Evolutionary conservation across 176 grass and related monocot genomes (phyloP).

Genomic region (Raddia guianensis): DNA sequence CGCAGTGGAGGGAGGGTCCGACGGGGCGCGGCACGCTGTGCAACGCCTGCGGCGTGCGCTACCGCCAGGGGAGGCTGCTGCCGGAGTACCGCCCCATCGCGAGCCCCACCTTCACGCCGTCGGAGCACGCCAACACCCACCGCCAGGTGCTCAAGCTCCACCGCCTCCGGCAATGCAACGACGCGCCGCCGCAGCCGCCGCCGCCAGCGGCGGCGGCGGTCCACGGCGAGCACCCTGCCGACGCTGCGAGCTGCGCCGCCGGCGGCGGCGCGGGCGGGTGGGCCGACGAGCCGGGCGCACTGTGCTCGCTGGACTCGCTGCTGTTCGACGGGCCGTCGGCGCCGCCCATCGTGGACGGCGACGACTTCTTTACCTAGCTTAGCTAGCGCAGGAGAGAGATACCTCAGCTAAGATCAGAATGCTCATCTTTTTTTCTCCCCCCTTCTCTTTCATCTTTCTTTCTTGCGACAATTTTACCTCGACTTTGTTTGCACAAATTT

Average conservation of each 20-base stretch:
- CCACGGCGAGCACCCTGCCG: background rate
- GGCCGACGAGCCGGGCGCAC: background rate
- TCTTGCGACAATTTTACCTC: background rate
- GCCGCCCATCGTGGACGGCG: conserved; percentile 33
- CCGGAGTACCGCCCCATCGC: conserved; percentile 80
- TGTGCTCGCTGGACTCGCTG: conserved; percentile 33
- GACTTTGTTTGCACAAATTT: conserved; percentile 5
- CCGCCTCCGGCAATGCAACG: conserved; percentile 17
- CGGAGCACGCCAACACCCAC: conserved; percentile 71
- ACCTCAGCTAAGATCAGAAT: conserved; percentile 37
- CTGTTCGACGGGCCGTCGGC: conserved; percentile 48
- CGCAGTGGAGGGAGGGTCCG: conserved; percentile 84
- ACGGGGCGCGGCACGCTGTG: conserved; percentile 78
- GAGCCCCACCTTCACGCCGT: conserved; percentile 69
- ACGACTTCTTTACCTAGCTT: conserved; percentile 45
- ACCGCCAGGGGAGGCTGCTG: conserved; percentile 68
- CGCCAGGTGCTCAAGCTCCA: conserved; percentile 65
- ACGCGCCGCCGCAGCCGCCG: background rate
- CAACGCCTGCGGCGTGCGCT: conserved; percentile 84
- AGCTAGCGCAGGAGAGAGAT: conserved; percentile 38
- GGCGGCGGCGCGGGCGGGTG: background rate
- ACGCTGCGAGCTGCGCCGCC: too few species aligned
- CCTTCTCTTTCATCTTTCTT: background rate
- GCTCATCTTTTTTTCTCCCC: background rate
- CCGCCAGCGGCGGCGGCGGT: too few species aligned